Evolutionary conservation across 1,284 basidiomycete genomes (phyloP).

Genomic region (Sporisorium exsertum): DNA sequence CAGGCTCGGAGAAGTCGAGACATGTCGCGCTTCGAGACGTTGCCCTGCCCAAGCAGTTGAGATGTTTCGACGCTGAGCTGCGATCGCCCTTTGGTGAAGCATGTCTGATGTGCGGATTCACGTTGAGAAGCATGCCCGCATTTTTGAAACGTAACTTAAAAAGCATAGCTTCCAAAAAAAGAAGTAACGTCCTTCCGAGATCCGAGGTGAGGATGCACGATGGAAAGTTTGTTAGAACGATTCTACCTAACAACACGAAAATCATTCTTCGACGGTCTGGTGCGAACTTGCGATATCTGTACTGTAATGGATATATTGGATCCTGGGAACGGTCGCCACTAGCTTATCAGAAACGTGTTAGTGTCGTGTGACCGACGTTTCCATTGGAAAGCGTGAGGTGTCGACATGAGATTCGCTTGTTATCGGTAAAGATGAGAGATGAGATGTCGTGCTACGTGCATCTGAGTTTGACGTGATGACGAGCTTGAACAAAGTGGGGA

Average conservation of each 20-base stretch:
- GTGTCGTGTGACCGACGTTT: too few species aligned
- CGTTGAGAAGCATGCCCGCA: background rate
- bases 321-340: too few species aligned
- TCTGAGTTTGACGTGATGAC: conserved; percentile 11
- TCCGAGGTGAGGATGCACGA: too few species aligned
- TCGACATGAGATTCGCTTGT: too few species aligned
- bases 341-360: too few species aligned
- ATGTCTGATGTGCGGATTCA: background rate
- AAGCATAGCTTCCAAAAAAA: background rate
- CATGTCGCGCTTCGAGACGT: background rate
- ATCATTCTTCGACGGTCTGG: too few species aligned
- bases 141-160: background rate
- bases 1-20: conserved; percentile 4
- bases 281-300: too few species aligned
- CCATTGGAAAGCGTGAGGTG: too few species aligned
- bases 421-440: background rate
- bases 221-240: conserved; percentile 3
- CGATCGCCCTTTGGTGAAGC: background rate
- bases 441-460: conserved; percentile 22
- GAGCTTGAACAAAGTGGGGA: conserved; percentile 8
- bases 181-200: conserved; percentile 17
- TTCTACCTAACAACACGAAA: too few species aligned
- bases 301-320: too few species aligned
- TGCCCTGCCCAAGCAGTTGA: background rate
- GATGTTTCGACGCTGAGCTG: background rate